A percentile compares a stretch with the other conserved stretches of the same genome.
Evolutionary conservation across 805 yeast genomes (phyloP).

Genomic region (Zygosaccharomyces rouxii): DNA sequence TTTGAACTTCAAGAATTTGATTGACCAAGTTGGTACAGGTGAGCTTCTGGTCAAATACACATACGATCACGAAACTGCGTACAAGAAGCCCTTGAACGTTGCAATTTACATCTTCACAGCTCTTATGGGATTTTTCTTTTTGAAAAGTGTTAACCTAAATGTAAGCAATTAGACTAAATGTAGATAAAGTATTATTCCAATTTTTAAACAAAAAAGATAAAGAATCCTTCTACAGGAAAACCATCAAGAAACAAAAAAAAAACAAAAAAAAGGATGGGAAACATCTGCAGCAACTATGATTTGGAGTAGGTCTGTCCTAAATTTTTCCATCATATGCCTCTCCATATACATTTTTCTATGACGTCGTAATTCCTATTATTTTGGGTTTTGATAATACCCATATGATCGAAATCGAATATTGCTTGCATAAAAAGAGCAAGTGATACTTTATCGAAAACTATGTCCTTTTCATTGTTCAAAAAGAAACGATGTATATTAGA

Average conservation of each 20-base stretch:
- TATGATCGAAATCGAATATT: constrained; percentile 60
- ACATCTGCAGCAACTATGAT: not conserved
- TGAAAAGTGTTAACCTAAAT: constrained; percentile 44
- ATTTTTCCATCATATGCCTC: constrained; percentile 24
- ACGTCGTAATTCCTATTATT: constrained; percentile 34
- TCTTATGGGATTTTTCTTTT: constrained; percentile 48
- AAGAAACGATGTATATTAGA: constrained; percentile 27
- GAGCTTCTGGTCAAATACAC: constrained; percentile 59
- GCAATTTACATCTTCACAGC: constrained; percentile 60
- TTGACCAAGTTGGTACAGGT: constrained; percentile 60
- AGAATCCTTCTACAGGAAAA: not conserved
- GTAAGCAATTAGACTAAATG: constrained; percentile 20
- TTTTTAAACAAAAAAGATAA: not conserved
- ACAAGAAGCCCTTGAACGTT: constrained; percentile 62
- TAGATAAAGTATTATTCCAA: not conserved
- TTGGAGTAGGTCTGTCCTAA: not conserved
- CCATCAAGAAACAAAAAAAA: too few species aligned
- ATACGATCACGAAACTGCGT: constrained; percentile 49
- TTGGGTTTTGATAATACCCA: constrained; percentile 66
- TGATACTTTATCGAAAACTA: constrained; percentile 58
- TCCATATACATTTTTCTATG: constrained; percentile 35
- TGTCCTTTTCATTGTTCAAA: constrained; percentile 25
- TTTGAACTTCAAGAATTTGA: constrained; percentile 53
- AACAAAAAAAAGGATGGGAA: too few species aligned
- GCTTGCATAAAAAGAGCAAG: constrained; percentile 74